Evolutionary conservation across 2,329 filamentous ascomycete genomes (phyloP), one percentile per base, ranked within the genome.

Genomic region (Talaromyces sp.): DNA sequence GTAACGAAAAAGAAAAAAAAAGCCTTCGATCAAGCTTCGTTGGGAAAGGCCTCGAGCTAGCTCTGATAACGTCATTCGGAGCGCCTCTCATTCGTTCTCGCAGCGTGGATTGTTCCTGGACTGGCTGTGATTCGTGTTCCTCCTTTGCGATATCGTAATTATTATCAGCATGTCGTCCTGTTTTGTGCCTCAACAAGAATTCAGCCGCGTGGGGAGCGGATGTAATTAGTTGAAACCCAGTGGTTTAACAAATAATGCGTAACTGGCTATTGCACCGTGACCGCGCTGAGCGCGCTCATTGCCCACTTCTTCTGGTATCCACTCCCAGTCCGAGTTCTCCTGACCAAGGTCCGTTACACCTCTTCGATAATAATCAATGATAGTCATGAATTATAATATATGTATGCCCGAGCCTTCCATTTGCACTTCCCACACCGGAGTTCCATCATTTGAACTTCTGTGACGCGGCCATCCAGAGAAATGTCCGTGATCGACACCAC

Each of bases 401-500:
- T 38, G 17, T n/a, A 14, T 26, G 43, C 19, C 24, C 43, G 43
- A 21, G 12, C 43, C 19, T 19, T 50, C 43, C 19, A n/a, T 5
- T 50, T 50, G 24, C 19, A 11, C n/a, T 4, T 19, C n/a, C 43
- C 43, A 9, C n/a, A n/a, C 43, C 11, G 43, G 43, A 46, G n/a
- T 17, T 14, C 14, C 17, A 38, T 38, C 35, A 38, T 21, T 24
- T 46, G 8, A 9, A 50, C 35, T 26, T 12, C 11, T 24, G 17
- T 50, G 12, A 48, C 12, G 19, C 19, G 19, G 19, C 9, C 9
- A 31, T 29, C 26, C 38, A 35, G 35, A 53, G 76, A 67, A 59
- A 90, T 89, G 86, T 71, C 86, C 50, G 72, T 88, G 68, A 83
- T 93, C 69, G 88, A 92, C 74, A 86, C 80, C 63, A 83, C 76